Conservation (phyloP, 768 basidiomycete species). For the Russula vinacea region DNA sequence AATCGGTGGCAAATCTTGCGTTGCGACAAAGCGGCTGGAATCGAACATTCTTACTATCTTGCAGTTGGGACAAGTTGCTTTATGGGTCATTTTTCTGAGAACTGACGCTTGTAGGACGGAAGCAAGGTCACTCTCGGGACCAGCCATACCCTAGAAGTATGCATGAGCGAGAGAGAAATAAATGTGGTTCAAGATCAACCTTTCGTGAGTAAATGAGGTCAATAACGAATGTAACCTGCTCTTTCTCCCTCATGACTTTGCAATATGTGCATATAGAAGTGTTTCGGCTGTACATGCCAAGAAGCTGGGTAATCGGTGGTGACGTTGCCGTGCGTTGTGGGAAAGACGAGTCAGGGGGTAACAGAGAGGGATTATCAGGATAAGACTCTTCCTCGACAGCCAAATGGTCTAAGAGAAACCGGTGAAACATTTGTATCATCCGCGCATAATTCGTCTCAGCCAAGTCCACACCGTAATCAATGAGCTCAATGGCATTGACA, state of each 20-base stretch:
- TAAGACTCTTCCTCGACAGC: slow-evolving; percentile 66
- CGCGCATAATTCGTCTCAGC: slow-evolving; percentile 75
- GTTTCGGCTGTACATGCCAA: slow-evolving; percentile 78
- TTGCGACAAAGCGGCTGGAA: slow-evolving; percentile 61
- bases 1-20: slow-evolving; percentile 72
- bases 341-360: slow-evolving; percentile 37
- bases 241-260: slow-evolving; percentile 66
- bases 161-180: slow-evolving; percentile 9
- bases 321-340: slow-evolving; percentile 35
- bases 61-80: slow-evolving; percentile 82
- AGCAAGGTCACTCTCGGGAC: slow-evolving; percentile 50
- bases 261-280: slow-evolving; percentile 74
- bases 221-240: slow-evolving; percentile 75
- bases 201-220: slow-evolving; percentile 87
- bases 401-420: slow-evolving; percentile 86
- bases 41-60: slow-evolving; percentile 72
- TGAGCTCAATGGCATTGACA: slow-evolving; percentile 77
- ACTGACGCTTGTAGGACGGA: slow-evolving; percentile 72
- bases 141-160: slow-evolving; percentile 40
- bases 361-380: slow-evolving; percentile 54
- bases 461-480: slow-evolving; percentile 81
- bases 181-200: slow-evolving; percentile 42
- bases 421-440: slow-evolving; percentile 92
- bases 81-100: slow-evolving; percentile 77
- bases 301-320: slow-evolving; percentile 78